phyloP scores from a whole-genome alignment of 1,284 basidiomycete genomes.

The Pseudozyma sp. region DNA sequence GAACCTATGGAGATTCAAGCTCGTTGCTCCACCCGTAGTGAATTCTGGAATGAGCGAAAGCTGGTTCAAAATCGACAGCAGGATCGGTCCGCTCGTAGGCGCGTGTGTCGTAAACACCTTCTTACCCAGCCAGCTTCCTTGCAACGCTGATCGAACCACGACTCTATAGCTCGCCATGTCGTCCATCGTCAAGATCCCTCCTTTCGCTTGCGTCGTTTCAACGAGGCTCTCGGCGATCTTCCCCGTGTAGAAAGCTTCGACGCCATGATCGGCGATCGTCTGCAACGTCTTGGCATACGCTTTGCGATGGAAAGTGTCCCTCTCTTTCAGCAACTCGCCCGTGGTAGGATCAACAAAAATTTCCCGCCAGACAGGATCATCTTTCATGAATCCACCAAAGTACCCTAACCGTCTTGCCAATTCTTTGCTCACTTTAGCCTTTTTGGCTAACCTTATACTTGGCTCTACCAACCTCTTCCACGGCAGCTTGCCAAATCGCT shows the following conservation, averaged over 20 bases:
- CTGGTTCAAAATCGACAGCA: conserved; percentile 66
- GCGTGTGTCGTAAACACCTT: conserved; percentile 83
- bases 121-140: conserved; percentile 81
- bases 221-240: conserved; percentile 80
- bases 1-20: conserved; percentile 68
- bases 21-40: conserved; percentile 19
- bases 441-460: conserved; percentile 58
- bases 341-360: conserved; percentile 70
- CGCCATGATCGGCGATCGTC: conserved; percentile 54
- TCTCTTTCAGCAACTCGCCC: conserved; percentile 71
- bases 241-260: conserved; percentile 73
- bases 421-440: conserved; percentile 56
- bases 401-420: conserved; percentile 46
- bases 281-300: conserved; percentile 58
- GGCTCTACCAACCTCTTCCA: conserved; percentile 66
- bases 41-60: conserved; percentile 50
- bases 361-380: conserved; percentile 61
- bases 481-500: conserved; percentile 58
- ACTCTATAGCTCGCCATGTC: conserved; percentile 81
- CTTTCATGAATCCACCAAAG: conserved; percentile 69
- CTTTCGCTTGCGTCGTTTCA: conserved; percentile 75
- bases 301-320: conserved; percentile 53
- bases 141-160: conserved; percentile 77
- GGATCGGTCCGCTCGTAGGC: conserved; percentile 66
- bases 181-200: conserved; percentile 81